Evolutionary conservation across 352 stramenopile species (phyloP).

Genomic region (Phytophthora fragariaefolia): DNA sequence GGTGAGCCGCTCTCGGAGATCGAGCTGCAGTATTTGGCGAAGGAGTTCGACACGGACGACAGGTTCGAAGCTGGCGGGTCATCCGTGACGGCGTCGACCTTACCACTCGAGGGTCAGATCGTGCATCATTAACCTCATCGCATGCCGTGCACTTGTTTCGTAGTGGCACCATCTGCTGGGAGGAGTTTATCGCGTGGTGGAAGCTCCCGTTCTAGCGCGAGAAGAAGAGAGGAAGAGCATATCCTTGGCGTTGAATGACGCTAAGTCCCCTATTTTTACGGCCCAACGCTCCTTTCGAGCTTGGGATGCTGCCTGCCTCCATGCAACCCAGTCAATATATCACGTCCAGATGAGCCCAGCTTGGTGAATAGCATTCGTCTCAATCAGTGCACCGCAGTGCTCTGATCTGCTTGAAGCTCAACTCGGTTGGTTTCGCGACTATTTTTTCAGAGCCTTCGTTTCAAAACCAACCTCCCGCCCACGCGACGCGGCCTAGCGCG

Average conservation of each 20-base stretch:
- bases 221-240: slow-evolving; percentile 9
- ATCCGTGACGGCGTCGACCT: background rate
- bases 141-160: slow-evolving; percentile 17
- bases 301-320: slow-evolving; percentile 8
- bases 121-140: slow-evolving; percentile 7
- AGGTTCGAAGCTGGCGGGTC: slow-evolving; percentile 39
- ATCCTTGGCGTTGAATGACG: slow-evolving; percentile 20
- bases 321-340: slow-evolving; percentile 4
- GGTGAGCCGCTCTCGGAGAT: slow-evolving; percentile 77
- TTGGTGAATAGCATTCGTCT: slow-evolving; percentile 6
- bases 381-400: too few relatives aligned
- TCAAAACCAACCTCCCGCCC: slow-evolving; percentile 37
- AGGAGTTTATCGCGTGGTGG: slow-evolving; percentile 84
- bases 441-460: slow-evolving; percentile 37
- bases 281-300: slow-evolving; percentile 26
- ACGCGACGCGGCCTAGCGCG: slow-evolving; percentile 10
- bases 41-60: slow-evolving; percentile 76
- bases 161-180: slow-evolving; percentile 72
- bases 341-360: slow-evolving; percentile 6
- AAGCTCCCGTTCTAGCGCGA: slow-evolving; percentile 65
- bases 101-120: background rate
- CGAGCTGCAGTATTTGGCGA: slow-evolving; percentile 72
- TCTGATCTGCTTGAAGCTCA: slow-evolving; percentile 12
- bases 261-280: slow-evolving; percentile 29
- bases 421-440: slow-evolving; percentile 29